These are phyloP conservation scores for Agaricales sp. DNA, from an alignment of 1,284 basidiomycete species.

Conservation along the genomic window DNA sequence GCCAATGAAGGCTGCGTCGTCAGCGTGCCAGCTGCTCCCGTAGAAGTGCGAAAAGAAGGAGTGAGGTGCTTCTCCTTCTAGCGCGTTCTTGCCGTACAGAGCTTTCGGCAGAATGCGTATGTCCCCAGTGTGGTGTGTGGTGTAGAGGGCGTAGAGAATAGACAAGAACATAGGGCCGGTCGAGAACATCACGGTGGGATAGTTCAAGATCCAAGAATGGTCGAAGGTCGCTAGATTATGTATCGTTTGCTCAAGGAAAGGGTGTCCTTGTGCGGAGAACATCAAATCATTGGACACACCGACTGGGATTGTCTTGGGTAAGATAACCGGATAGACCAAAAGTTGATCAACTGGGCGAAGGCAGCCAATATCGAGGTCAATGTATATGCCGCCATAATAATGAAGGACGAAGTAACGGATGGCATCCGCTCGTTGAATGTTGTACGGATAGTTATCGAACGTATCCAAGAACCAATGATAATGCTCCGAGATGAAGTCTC, in stretches of 20 bases:
- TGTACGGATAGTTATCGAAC: slow-evolving; percentile 88
- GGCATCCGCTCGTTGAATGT: slow-evolving; percentile 93
- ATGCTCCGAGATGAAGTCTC: slow-evolving; percentile 80
- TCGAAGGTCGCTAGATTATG: slow-evolving; percentile 90
- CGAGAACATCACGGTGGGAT: slow-evolving; percentile 99
- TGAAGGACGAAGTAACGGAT: slow-evolving; percentile 98
- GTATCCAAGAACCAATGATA: slow-evolving; percentile 92
- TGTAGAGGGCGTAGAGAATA: slow-evolving; percentile 77
- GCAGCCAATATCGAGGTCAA: slow-evolving; percentile 97
- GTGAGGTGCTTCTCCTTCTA: slow-evolving; percentile 74
- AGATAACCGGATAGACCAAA: slow-evolving; percentile 80
- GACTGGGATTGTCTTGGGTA: slow-evolving; percentile 93
- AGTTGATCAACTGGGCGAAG: slow-evolving; percentile 84
- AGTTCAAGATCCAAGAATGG: slow-evolving; percentile 89
- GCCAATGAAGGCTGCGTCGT: slow-evolving; percentile 88
- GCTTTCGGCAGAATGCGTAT: slow-evolving; percentile 89
- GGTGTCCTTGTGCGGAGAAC: slow-evolving; percentile 78
- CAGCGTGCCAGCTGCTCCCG: slow-evolving; percentile 93
- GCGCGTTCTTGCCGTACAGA: slow-evolving; percentile 95
- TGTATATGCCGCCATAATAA: slow-evolving; percentile 91
- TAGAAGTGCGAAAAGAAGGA: slow-evolving; percentile 96
- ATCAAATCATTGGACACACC: slow-evolving; percentile 98
- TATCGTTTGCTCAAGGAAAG: slow-evolving; percentile 90
- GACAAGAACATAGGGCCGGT: slow-evolving; percentile 95
- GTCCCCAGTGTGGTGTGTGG: slow-evolving; percentile 60